Percentiles rank a stretch among this genome's conserved stretches.
Evolutionary conservation across 2,329 filamentous ascomycete genomes (phyloP).

Genomic region (Aureobasidium sp.): DNA sequence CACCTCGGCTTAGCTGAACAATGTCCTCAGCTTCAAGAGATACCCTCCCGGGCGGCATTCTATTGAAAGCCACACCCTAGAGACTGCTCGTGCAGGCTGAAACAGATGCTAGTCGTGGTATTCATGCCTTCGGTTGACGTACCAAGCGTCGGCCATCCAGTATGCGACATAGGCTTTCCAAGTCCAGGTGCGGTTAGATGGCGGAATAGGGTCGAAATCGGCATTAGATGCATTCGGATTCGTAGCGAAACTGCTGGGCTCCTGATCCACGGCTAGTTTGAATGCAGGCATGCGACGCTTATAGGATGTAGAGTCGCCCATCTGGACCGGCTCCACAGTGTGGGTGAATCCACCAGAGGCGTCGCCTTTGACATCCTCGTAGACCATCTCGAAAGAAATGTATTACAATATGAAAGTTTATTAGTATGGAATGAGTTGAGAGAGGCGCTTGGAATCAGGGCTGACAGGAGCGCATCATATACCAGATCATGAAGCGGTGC

Average conservation of each 20-base stretch:
- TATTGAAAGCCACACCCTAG: no score
- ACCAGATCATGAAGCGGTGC: neutral
- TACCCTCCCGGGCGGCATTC: no score
- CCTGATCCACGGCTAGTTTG: neutral
- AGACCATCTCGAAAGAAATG: no score
- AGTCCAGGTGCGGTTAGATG: neutral
- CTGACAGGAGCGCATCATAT: neutral
- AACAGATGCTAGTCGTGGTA: no score
- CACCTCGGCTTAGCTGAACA: no score
- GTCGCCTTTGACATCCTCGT: neutral
- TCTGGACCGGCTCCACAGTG: neutral
- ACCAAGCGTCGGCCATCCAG: slow-evolving; percentile 24
- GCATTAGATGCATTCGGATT: neutral
- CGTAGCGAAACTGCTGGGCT: slow-evolving; percentile 1
- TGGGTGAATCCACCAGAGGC: neutral
- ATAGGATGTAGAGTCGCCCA: neutral
- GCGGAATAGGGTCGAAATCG: neutral
- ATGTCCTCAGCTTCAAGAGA: no score
- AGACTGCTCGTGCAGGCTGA: no score
- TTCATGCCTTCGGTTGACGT: no score
- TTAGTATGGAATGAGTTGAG: no score
- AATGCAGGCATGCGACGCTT: neutral
- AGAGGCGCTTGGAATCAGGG: neutral
- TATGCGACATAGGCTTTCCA: slow-evolving; percentile 18
- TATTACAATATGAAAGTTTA: no score